Evolutionary conservation across 2,329 filamentous ascomycete species (phyloP).

Genomic region (Penicillium olsonii): DNA sequence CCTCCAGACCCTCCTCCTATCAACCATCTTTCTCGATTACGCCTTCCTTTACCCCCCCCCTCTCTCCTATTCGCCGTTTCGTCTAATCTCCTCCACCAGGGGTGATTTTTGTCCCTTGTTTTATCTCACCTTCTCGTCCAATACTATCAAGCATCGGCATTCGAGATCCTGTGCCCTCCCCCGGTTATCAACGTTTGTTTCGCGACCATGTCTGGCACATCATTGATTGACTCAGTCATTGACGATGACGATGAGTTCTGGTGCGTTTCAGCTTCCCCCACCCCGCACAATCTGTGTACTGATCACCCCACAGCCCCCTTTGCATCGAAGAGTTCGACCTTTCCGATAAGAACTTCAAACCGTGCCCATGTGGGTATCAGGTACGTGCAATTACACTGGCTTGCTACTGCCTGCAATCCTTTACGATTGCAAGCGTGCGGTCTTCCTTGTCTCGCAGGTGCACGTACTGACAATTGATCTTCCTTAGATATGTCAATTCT

Average conservation of each 20-base stretch:
- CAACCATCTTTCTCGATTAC: conserved; percentile 16
- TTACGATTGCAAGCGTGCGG: neutral
- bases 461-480: conserved; percentile 10
- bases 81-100: conserved; percentile 26
- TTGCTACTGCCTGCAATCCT: neutral
- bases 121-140: conserved; percentile 12
- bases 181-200: conserved; percentile 24
- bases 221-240: conserved; percentile 51
- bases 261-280: conserved; percentile 29
- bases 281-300: conserved; percentile 15
- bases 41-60: conserved; percentile 3
- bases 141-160: conserved; percentile 24
- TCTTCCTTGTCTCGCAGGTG: neutral
- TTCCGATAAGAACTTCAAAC: conserved; percentile 93
- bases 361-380: conserved; percentile 97
- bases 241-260: conserved; percentile 53
- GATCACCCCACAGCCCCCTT: conserved; percentile 67
- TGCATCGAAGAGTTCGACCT: conserved; percentile 99
- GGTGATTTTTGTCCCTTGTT: conserved; percentile 19
- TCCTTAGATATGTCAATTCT: conserved; percentile 93
- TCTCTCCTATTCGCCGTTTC: conserved; percentile 20
- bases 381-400: conserved; percentile 53
- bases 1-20: conserved; percentile 27
- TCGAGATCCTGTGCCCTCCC: conserved; percentile 26
- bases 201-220: conserved; percentile 46